Evolutionary conservation across 2,329 filamentous ascomycete genomes (phyloP), one percentile per base, ranked within the genome.

Genomic region (Fusarium mangiferae): DNA sequence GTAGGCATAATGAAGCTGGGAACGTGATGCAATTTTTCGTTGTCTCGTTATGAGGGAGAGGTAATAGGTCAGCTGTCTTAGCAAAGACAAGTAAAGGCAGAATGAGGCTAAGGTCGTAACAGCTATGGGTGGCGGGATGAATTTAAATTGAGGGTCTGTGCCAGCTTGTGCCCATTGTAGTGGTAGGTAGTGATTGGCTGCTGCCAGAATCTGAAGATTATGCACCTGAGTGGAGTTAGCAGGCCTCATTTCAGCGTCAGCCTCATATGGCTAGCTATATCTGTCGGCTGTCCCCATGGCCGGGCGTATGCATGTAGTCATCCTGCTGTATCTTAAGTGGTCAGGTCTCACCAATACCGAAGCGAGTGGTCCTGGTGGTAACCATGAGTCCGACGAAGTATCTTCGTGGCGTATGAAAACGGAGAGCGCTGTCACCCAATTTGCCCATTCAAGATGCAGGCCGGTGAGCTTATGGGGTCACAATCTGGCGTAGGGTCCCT

Each of bases 21-120:
- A 3, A 22, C 15, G 39, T n/a, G 39, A 42, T n/a, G 39, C 7
- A 14, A 42, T n/a, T 7, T 3, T 42, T 42, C 35, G 39, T 42
- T 14, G 39, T 13, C 22, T 42, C 3, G 20, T 42, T 15, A n/a
- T n/a, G 8, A 22, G 39, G 22, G 22, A 22, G 13, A 42, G 22
- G 39, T 7, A 22, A 13, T n/a, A n/a, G 1, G 39, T n/a, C 39
- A n/a, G 22, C 39, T n/a, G 39, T 42, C n/a, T 11, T 7, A 11
- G 39, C 39, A 42, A n/a, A n/a, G 13, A 42, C 39, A 9, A 42
- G 39, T 14, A 20, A 15, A 42, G 0, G 39, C 1, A 42, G 39
- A n/a, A 6, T 42, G 22, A 8, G 2, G 14, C 14, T 0, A 15
- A 15, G 6, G 3, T 14, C 5, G 7, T 42, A 22, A n/a, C 13